Evolutionary conservation across 2,329 filamentous ascomycete species (phyloP), one percentile per base, ranked within the genome.

Genomic region (Didymella segeticola): DNA sequence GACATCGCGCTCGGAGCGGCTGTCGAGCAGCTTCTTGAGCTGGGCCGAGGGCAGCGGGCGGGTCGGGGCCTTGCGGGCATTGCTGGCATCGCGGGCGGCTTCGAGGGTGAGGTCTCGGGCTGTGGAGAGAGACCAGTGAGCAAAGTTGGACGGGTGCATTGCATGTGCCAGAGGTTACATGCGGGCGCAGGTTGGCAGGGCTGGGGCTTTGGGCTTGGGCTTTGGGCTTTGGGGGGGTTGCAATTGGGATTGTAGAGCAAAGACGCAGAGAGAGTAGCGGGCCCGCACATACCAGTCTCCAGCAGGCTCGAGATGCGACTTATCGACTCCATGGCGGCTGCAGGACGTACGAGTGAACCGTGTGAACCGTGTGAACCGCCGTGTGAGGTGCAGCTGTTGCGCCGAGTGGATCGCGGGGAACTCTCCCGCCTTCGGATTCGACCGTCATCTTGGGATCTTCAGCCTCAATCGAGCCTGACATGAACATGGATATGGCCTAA

Each of bases 71-170:
- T 78, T 76, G 57, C 78, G 77, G 37, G 76, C 78, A 61, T 78
- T 77, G 70, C 91, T 86, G 65, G 93, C 92, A 66, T 92, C 91
- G 76, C 93, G 91, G 67, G 95, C 93, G 64, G 95, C 95, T 83
- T 99, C 95, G 78, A 99, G 87, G 52, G 95, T 99, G 72, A 99
- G 88, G 78, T 98, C 95, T 77, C 95, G 89, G 73, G 95, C 95
- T 96, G 78, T 68, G 43, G 70, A 64, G 50, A 73, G 66, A 48
- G 70, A 72, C 68, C 70, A 74, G 68, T 74, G 71, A 73, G 72
- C 71, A 59, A 69, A 75, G 58, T 65, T 70, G 34, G 70, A 72
- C 39, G 72, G 71, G 58, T 75, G 70, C 70, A 74, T 73, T 46
- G 50, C 58, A 34, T n/a, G 37, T 29, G 54, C 46, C 27, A 57